Percentiles rank a stretch among this genome's conserved stretches.
Conservation (phyloP, 139 green algal genomes). For the Gonium pectorale region DNA sequence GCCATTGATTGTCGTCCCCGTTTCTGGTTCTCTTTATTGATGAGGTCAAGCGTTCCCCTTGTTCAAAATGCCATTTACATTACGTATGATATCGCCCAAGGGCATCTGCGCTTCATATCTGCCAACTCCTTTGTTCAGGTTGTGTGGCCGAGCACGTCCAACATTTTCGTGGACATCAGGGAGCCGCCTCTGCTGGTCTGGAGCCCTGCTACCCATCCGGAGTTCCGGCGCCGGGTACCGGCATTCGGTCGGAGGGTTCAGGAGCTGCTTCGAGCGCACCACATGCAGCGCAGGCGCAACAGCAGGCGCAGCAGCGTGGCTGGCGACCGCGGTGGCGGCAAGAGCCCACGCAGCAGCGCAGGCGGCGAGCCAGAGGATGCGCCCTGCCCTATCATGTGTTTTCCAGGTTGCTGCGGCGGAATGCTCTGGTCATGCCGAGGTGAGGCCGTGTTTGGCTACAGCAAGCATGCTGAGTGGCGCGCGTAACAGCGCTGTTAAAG, state of each 20-base stretch:
- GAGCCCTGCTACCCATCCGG: not conserved
- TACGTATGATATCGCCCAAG: no score
- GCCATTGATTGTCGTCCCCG: no score
- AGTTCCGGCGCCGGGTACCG: not conserved
- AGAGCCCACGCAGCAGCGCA: conserved; percentile 4
- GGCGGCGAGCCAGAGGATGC: not conserved
- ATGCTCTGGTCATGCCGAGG: conserved; percentile 7
- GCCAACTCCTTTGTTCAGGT: no score
- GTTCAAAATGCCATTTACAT: no score
- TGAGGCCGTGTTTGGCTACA: no score
- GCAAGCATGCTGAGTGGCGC: no score
- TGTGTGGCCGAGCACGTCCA: not conserved
- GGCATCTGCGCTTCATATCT: no score
- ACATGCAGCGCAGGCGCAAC: not conserved
- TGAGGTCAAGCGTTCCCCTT: no score
- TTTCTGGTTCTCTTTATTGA: no score
- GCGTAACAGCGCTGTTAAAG: no score
- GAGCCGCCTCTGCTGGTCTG: conserved; percentile 1
- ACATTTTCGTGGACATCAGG: not conserved
- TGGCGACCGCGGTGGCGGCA: not conserved
- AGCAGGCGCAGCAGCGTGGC: not conserved
- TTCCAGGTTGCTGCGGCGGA: not conserved
- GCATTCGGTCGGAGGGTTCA: not conserved
- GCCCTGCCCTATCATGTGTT: not conserved
- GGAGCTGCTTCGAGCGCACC: not conserved